Evolutionary conservation across 2,329 filamentous ascomycete genomes (phyloP).

Genomic region (Fusarium tjaetaba): DNA sequence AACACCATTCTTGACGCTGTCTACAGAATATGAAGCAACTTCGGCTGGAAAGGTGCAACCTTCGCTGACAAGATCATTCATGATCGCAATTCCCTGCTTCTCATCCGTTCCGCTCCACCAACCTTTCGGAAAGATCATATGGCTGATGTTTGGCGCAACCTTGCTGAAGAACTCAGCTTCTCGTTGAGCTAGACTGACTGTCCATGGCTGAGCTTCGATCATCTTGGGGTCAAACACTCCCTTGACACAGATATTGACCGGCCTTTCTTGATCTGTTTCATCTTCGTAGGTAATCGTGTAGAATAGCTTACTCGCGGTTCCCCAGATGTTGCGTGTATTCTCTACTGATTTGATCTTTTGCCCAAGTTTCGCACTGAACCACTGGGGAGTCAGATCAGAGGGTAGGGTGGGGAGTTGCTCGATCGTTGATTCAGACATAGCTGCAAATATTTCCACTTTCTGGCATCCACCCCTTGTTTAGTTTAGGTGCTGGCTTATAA

Average conservation of each 20-base stretch:
- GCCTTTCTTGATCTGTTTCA: constrained; percentile 19
- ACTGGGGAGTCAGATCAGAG: constrained; percentile 34
- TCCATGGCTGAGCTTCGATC: constrained; percentile 41
- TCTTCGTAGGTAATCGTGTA: constrained; percentile 44
- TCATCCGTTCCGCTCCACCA: constrained; percentile 51
- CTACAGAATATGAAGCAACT: constrained; percentile 45
- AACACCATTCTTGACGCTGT: constrained; percentile 49
- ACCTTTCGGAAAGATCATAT: constrained; percentile 47
- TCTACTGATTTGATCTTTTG: constrained; percentile 35
- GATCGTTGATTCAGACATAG: constrained; percentile 5
- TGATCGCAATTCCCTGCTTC: constrained; percentile 51
- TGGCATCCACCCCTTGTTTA: not conserved
- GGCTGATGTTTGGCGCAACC: constrained; percentile 46
- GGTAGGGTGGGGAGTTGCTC: constrained; percentile 37
- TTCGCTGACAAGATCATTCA: constrained; percentile 48
- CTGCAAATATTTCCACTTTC: not conserved
- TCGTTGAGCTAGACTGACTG: constrained; percentile 45
- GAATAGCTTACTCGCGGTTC: constrained; percentile 45
- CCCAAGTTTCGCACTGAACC: constrained; percentile 38
- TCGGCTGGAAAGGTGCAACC: constrained; percentile 49
- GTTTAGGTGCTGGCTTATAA: not conserved
- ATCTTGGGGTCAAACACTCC: constrained; percentile 52
- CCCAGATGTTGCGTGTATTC: constrained; percentile 43
- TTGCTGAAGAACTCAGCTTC: constrained; percentile 52
- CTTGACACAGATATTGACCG: constrained; percentile 48